phyloP scores from a whole-genome alignment of 179 eudicot species.

The Silene noctiflora region DNA sequence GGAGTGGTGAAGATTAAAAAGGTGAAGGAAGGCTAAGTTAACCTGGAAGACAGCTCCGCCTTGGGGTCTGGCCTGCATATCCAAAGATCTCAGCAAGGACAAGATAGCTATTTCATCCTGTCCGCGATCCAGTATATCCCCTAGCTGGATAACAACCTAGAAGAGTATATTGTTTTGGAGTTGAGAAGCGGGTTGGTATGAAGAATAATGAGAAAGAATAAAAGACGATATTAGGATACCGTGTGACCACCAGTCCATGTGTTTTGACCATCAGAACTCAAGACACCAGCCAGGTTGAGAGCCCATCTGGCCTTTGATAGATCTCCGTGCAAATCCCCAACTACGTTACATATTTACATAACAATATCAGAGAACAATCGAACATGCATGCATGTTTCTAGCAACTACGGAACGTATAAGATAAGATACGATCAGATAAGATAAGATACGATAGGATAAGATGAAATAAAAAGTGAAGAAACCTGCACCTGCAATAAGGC shows the following conservation, averaged over 20 bases:
- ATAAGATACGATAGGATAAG: background rate
- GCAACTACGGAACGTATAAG: too few species aligned
- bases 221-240: conserved; percentile 26
- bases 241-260: conserved; percentile 85
- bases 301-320: conserved; percentile 84
- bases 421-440: too few species aligned
- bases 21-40: background rate
- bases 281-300: conserved; percentile 88
- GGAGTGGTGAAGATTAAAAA: background rate
- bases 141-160: conserved; percentile 86
- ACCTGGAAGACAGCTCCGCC: conserved; percentile 99
- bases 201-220: background rate
- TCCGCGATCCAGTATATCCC: conserved; percentile 94
- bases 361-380: too few species aligned
- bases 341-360: conserved; percentile 29
- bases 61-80: conserved; percentile 69
- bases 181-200: too few species aligned
- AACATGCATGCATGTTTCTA: too few species aligned
- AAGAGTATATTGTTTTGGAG: too few species aligned
- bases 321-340: conserved; percentile 98
- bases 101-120: conserved; percentile 92
- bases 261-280: conserved; percentile 74
- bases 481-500: conserved; percentile 97
- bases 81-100: conserved; percentile 73
- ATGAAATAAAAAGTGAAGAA: background rate